A percentile compares a stretch with the other conserved stretches of the same genome.
Evolutionary conservation across 495 filamentous ascomycete genomes (phyloP).

Genomic region (Aspergillus sclerotiicarbonarius): DNA sequence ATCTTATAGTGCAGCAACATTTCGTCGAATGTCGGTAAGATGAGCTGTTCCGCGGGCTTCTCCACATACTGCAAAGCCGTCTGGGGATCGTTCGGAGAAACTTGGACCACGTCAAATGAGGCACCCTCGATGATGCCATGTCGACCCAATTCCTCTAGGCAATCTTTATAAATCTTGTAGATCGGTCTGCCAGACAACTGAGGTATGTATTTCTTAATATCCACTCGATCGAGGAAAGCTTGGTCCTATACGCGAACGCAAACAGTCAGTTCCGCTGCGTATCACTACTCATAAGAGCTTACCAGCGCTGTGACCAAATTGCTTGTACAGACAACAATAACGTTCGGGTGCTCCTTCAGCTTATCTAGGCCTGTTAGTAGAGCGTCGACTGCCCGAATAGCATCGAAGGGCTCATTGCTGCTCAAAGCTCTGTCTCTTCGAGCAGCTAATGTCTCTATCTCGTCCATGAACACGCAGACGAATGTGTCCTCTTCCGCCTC

Average conservation of each 20-base stretch:
- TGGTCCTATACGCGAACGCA: slow-evolving; percentile 26
- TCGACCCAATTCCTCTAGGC: slow-evolving; percentile 47
- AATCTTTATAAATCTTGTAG: slow-evolving; percentile 52
- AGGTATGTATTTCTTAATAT: slow-evolving; percentile 50
- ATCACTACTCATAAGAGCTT: neutral
- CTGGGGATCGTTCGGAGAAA: slow-evolving; percentile 18
- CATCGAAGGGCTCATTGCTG: slow-evolving; percentile 48
- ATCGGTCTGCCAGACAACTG: slow-evolving; percentile 32
- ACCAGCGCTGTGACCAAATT: slow-evolving; percentile 46
- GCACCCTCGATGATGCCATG: slow-evolving; percentile 34
- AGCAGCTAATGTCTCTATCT: slow-evolving; percentile 53
- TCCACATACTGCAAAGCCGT: slow-evolving; percentile 23
- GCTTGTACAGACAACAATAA: slow-evolving; percentile 52
- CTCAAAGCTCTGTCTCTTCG: slow-evolving; percentile 39
- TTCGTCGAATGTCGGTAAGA: slow-evolving; percentile 20
- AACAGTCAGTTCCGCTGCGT: neutral
- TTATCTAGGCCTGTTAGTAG: slow-evolving; percentile 38
- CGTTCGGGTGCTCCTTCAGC: slow-evolving; percentile 37
- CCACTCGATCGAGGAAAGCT: slow-evolving; percentile 57
- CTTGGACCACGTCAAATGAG: slow-evolving; percentile 21
- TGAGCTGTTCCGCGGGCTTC: slow-evolving; percentile 12
- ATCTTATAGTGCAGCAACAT: slow-evolving; percentile 20
- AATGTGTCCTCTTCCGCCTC: slow-evolving; percentile 43
- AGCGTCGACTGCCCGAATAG: slow-evolving; percentile 40
- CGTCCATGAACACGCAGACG: slow-evolving; percentile 54